Conservation (phyloP, 2,329 filamentous ascomycete species). For the Monosporascus sp. region DNA sequence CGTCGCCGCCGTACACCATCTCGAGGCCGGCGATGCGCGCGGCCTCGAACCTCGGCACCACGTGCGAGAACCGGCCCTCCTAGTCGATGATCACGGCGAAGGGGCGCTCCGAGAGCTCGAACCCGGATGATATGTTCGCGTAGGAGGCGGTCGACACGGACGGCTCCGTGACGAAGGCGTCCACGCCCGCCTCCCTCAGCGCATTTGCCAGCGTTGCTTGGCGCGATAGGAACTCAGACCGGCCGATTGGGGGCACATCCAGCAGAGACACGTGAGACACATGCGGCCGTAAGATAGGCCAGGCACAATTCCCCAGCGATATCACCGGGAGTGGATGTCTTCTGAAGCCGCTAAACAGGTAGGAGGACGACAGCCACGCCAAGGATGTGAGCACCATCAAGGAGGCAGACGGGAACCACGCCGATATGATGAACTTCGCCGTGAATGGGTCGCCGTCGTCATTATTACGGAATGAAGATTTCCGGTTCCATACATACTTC, state of each 20-base stretch:
- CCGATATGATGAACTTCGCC: not conserved
- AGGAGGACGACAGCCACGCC: not conserved
- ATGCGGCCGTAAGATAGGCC: conserved; percentile 18
- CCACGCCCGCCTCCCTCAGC: conserved; percentile 16
- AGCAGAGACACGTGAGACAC: conserved; percentile 17
- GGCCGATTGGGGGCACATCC: conserved; percentile 18
- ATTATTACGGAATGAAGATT: too few relatives aligned
- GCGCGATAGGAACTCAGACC: conserved; percentile 21
- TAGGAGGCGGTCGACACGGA: conserved; percentile 22
- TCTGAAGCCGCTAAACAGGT: not conserved
- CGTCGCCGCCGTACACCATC: conserved; percentile 21
- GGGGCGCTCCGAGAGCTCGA: conserved; percentile 23
- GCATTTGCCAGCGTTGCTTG: conserved; percentile 17
- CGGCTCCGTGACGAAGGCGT: conserved; percentile 26
- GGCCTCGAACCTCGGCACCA: conserved; percentile 25
- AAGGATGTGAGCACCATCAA: not conserved
- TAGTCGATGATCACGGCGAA: conserved; percentile 21
- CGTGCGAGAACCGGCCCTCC: conserved; percentile 20
- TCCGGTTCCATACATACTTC: too few relatives aligned
- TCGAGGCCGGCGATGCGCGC: conserved; percentile 23
- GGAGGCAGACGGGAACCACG: not conserved
- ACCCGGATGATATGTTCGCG: conserved; percentile 17
- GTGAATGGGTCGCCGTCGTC: too few relatives aligned
- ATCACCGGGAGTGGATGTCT: not conserved
- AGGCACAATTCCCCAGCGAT: conserved; percentile 19